Base-by-base conservation (phyloP, 179 eudicot species). In the Beta lomatogona region DNA sequence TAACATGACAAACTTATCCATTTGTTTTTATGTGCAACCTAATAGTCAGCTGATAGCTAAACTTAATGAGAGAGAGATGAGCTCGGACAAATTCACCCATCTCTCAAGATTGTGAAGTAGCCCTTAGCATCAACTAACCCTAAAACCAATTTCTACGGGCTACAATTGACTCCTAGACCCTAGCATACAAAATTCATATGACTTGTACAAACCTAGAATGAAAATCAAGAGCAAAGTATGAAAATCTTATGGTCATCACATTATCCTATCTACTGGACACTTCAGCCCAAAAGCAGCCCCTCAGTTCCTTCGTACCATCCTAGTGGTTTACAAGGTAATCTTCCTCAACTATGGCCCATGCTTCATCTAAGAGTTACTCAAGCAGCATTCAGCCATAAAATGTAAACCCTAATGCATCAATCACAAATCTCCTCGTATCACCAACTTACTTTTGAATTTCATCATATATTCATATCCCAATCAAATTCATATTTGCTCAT, bases 401-500 rank as follows among this genome's bases (percentile, higher is more conserved):
- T 2, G 3, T 5, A n/a, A 15, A 22, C 58, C 67, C 22, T 4
- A 8, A 31, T 53, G 68, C 28, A 31, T 13, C 19, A 11, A 36
- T 45, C 44, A 21, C 2, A 1, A 36, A 36, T 36, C 2, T 61
- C 53, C 52, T 22, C 5, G 5, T 4, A 52, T 25, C 13, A 73
- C 44, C 82, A 63, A 50, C 9, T 60, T 66, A 58, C 14, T 41
- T 45, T 13, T 22, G n/a, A 71, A 48, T 54, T 36, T 36, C 2
- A 36, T 36, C 3, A 36, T 36, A 36, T 36, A 36, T 57, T 45
- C 41, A 60, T 9, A 45, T 11, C 76, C 16, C 58, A 4, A 16
- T 52, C 36, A 1, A 79, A 12, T 2, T 18, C 7, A 31, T 10
- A 73, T 19, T 44, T 79, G 73, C 83, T 82, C 73, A 54, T 25